Base-by-base conservation (phyloP, 208 protist genomes). In the Porcisia hertigi region DNA sequence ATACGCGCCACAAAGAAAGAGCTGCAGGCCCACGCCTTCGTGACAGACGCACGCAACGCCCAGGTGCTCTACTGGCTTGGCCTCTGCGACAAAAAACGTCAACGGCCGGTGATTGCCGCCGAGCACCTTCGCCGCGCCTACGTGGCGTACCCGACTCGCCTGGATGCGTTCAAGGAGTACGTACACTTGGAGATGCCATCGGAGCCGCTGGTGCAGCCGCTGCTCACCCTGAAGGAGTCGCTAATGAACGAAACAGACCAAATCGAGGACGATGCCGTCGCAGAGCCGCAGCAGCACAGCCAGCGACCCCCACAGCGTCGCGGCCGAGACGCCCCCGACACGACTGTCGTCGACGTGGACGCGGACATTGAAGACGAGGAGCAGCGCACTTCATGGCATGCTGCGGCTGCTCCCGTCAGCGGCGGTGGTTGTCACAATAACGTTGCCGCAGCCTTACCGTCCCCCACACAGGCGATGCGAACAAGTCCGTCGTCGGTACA, bases 11-110 rank as follows among this genome's bases (percentile, higher is more conserved):
- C 57, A 30, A 39, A 76, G 45, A 57, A 39, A 36, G 72, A 67
- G 57, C 66, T 69, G 59, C 72, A 34, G n/a, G 30, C 69, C 34
- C 75, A 72, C 63, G 67, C 71, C 16, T 85, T 89, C 47, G 78
- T 78, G 73, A 71, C 63, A 25, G 66, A 80, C 66, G 71, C 59
- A 16, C 76, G 47, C 45, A 81, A 30, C 75, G 72, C 77, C 45
- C 77, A 88, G 73, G 83, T 91, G 23, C 71, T 82, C 20, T 91
- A 92, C 71, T 95, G 89, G 89, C 78, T 92, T 23, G 91, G 92
- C 43, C 67, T 93, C 34, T 91, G 86, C 30, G 77, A 79, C 65
- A 77, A 90, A 73, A 83, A 82, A 45, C 80, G 79, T 14, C 77
- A 82, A 66, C 73, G 82, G 36, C 65, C 43, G 1, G 59, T 69